Conservation (phyloP, 2,329 filamentous ascomycete genomes). For the Penicillium vulpinum region DNA sequence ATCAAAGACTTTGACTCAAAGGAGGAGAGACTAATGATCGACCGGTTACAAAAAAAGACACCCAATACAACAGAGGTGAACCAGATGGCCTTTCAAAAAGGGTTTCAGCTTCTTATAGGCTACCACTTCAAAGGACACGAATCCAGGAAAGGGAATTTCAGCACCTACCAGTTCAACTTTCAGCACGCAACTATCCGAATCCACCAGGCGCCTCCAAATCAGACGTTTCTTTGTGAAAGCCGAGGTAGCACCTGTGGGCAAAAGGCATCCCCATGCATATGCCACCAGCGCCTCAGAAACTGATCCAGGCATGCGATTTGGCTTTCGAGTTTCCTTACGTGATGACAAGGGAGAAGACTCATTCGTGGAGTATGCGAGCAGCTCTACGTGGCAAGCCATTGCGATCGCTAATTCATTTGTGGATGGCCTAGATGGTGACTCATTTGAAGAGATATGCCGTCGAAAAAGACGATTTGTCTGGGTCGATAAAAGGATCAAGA, state of each 20-base stretch:
- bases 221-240: constrained; percentile 1
- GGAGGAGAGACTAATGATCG: too few relatives aligned
- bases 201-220: background rate
- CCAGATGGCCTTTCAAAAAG: background rate
- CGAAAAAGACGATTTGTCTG: background rate
- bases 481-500: background rate
- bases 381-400: background rate
- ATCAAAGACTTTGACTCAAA: too few relatives aligned
- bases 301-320: background rate
- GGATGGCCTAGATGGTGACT: background rate
- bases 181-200: constrained; percentile 1
- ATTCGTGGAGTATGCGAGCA: background rate
- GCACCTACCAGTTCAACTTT: constrained; percentile 4
- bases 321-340: background rate
- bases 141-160: background rate
- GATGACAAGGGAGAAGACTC: background rate
- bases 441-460: background rate
- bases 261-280: background rate
- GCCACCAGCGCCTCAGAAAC: background rate
- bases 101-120: background rate
- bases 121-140: constrained; percentile 2
- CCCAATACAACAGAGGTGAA: background rate
- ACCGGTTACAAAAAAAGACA: background rate
- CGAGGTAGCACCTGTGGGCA: background rate
- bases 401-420: constrained; percentile 1